Base-by-base conservation (phyloP, 2,329 filamentous ascomycete genomes). In the Pyrenophora tritici-repentis region DNA sequence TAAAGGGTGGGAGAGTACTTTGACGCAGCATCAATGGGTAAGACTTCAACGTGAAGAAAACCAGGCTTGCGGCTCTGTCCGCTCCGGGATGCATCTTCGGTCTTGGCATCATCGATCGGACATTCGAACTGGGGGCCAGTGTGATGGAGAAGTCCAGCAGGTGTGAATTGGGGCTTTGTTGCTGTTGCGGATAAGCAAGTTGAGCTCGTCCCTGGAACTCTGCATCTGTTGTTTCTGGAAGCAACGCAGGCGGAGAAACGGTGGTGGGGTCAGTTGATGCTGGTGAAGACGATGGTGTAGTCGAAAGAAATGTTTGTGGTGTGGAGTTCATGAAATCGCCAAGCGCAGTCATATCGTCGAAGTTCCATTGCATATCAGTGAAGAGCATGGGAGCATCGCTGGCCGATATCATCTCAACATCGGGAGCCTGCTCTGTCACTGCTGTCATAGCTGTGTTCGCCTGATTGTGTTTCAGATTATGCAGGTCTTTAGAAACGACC, bases 1-100 rank as follows among this genome's bases (percentile, higher is more conserved):
- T 75, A 52, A 78, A 79, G 0, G 76, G 76, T 33, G 76, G 76
- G 31, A 77, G 68, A 3, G 60, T 63, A n/a, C 71, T 63, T 17
- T 74, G 61, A 9, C 60, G 67, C 24, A 73, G 53, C 66, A 78
- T 73, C 71, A 75, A 75, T 1, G 74, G 72, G 54, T 76, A 79
- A 0, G 76, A 78, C 53, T 73, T 77, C 16, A 79, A 56, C 4
- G 65, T 78, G 42, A 74, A 70, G 6, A 71, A 47, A 2, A 78
- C 75, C 2, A 78, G 67, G 18, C 63, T 69, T n/a, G 67, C 59
- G 8, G 62, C 72, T 55, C 70, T 66, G 49, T 75, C 64, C 12
- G 65, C 37, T n/a, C 67, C 69, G 2, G 56, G 40, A 12, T 55
- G 62, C 7, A 56, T 29, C 26, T 59, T 67, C 26, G 66, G 59